A percentile compares a stretch with the other conserved stretches of the same genome.
These are phyloP conservation scores for Exophiala aquamarina DNA, from an alignment of 2,329 filamentous ascomycete genomes.

Conservation along the genomic window DNA sequence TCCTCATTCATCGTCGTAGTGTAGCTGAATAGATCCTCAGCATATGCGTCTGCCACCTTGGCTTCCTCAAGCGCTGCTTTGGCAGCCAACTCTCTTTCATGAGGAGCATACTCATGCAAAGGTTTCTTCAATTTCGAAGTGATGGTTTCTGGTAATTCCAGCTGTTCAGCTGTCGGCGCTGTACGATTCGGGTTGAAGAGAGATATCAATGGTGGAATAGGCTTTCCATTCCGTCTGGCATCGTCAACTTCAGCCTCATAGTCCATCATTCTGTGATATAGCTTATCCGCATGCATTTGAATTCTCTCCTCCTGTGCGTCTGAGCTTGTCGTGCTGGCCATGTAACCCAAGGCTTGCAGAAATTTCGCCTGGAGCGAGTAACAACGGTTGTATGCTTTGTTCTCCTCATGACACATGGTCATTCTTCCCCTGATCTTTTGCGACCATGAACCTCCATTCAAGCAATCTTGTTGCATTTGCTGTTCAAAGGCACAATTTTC, in stretches of 20 bases:
- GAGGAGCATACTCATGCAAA: conserved; percentile 43
- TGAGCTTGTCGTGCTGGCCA: conserved; percentile 57
- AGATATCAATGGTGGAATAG: conserved; percentile 44
- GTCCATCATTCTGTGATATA: conserved; percentile 83
- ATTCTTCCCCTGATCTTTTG: conserved; percentile 54
- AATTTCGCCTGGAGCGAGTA: conserved; percentile 89
- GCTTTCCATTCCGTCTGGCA: conserved; percentile 44
- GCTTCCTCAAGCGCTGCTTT: conserved; percentile 27
- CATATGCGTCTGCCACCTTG: conserved; percentile 24
- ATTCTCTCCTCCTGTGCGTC: conserved; percentile 79
- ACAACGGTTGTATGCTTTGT: conserved; percentile 77
- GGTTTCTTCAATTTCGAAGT: conserved; percentile 32
- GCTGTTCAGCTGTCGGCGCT: conserved; percentile 35
- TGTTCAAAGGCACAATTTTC: conserved; percentile 94
- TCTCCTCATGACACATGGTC: conserved; percentile 79
- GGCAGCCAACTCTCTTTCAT: conserved; percentile 47
- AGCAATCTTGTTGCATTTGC: conserved; percentile 78
- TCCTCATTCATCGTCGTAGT: conserved; percentile 28
- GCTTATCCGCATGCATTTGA: conserved; percentile 90
- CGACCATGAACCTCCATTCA: conserved; percentile 66
- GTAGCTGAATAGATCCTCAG: conserved; percentile 26
- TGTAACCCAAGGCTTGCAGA: conserved; percentile 83
- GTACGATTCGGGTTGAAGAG: conserved; percentile 41
- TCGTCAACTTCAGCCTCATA: conserved; percentile 75
- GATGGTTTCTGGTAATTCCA: conserved; percentile 23